Percentiles rank a stretch among this genome's conserved stretches.
phyloP scores from a whole-genome alignment of 225 moss, liverwort and hornwort genomes.

The Rhytidiadelphus loreus region DNA sequence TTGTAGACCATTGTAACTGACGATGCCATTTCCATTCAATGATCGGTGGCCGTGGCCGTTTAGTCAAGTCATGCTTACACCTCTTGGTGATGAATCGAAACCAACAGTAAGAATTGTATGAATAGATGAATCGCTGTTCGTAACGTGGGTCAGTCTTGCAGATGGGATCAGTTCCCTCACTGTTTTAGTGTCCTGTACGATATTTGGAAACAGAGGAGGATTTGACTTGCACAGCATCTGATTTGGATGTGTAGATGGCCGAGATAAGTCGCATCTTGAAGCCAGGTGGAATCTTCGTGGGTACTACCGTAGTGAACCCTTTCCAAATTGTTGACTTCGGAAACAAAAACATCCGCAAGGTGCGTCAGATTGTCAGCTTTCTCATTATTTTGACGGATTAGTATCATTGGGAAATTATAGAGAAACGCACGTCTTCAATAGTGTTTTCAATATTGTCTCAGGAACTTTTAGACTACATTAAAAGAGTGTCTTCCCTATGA shows the following conservation, averaged over 20 bases:
- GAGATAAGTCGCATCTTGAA: constrained; percentile 42
- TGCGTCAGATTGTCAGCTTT: not conserved
- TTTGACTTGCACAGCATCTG: not conserved
- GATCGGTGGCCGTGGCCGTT: not conserved
- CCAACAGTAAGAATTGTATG: not conserved
- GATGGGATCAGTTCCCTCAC: not conserved
- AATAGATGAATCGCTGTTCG: not conserved
- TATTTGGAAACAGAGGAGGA: not conserved
- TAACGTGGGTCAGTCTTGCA: not conserved
- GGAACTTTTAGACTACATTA: not conserved
- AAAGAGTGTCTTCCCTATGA: not conserved
- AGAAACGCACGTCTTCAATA: not conserved
- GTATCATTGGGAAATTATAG: not conserved
- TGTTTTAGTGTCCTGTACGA: not conserved
- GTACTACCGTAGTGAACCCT: constrained; percentile 2
- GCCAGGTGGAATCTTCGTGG: constrained; percentile 44
- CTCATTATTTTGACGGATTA: not conserved
- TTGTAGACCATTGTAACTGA: not conserved
- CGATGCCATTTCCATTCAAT: not conserved
- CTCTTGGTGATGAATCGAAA: not conserved
- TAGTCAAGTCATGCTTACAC: not conserved
- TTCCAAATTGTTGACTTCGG: constrained; percentile 11
- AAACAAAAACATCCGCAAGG: constrained; percentile 16
- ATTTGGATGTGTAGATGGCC: constrained; percentile 22
- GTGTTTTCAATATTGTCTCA: not conserved